phyloP scores from a whole-genome alignment of 257 asterid genomes.

The Mentha longifolia region DNA sequence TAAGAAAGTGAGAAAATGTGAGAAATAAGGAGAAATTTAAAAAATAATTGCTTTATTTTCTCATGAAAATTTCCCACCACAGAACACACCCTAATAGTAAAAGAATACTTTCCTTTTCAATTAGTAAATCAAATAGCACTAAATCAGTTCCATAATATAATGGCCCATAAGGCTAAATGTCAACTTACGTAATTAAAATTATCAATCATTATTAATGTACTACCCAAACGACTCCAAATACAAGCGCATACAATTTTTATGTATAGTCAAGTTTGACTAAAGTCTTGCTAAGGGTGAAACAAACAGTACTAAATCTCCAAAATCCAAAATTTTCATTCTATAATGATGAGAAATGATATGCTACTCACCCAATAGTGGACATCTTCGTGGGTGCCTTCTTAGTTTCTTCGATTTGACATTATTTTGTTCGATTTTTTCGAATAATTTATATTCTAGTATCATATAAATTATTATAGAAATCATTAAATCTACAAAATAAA shows the following conservation, averaged over 20 bases:
- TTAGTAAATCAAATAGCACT: neutral
- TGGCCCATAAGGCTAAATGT: constrained; percentile 6
- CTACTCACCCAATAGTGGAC: too few relatives aligned
- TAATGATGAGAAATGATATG: too few relatives aligned
- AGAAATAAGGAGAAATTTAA: too few relatives aligned
- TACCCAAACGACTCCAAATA: constrained; percentile 17
- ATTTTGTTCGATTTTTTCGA: too few relatives aligned
- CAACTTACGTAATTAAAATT: constrained; percentile 18
- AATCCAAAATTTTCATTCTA: neutral
- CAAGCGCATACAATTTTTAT: neutral
- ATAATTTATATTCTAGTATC: too few relatives aligned
- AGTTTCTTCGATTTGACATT: too few relatives aligned
- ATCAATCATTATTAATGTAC: neutral
- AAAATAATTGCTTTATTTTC: too few relatives aligned
- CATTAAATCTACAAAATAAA: too few relatives aligned
- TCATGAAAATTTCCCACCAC: too few relatives aligned
- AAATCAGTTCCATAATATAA: neutral
- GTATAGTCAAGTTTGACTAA: neutral
- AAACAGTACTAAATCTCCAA: neutral
- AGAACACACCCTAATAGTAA: neutral
- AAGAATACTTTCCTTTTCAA: neutral
- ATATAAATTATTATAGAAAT: too few relatives aligned
- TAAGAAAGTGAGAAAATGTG: too few relatives aligned
- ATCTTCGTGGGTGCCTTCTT: too few relatives aligned
- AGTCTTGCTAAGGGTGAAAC: neutral